phyloP scores from a whole-genome alignment of 371 early-diverging fungal species.

The Rhizomucor miehei region DNA sequence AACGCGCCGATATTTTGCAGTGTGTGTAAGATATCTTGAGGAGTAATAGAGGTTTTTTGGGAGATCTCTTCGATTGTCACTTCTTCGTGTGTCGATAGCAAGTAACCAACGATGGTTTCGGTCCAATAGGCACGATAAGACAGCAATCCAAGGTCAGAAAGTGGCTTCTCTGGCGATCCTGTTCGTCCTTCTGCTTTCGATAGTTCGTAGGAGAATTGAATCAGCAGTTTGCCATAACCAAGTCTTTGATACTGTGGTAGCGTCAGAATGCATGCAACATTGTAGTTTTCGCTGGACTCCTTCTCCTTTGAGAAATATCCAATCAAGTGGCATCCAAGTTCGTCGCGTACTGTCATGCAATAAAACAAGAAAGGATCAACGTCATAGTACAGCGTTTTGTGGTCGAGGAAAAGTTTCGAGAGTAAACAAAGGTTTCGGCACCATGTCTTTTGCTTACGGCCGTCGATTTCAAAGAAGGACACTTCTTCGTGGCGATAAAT shows the following conservation, averaged over 20 bases:
- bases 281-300: slow-evolving; percentile 93
- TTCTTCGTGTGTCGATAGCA: slow-evolving; percentile 49
- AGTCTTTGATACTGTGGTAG: slow-evolving; percentile 97
- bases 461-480: slow-evolving; percentile 91
- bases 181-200: slow-evolving; percentile 93
- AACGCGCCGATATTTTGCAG: slow-evolving; percentile 90
- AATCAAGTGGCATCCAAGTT: slow-evolving; percentile 85
- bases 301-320: slow-evolving; percentile 99
- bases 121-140: slow-evolving; percentile 98
- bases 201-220: slow-evolving; percentile 97
- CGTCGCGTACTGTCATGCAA: slow-evolving; percentile 78
- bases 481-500: slow-evolving; percentile 87
- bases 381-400: slow-evolving; percentile 99
- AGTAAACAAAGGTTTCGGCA: slow-evolving; percentile 96
- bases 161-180: slow-evolving; percentile 99
- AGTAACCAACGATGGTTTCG: slow-evolving; percentile 70
- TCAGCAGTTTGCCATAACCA: slow-evolving; percentile 97
- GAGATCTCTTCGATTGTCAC: slow-evolving; percentile 83
- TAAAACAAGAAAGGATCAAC: slow-evolving; percentile 99
- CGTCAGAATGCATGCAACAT: slow-evolving; percentile 99
- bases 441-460: slow-evolving; percentile 88
- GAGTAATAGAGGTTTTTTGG: slow-evolving; percentile 83
- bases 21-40: slow-evolving; percentile 95
- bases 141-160: slow-evolving; percentile 97
- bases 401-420: slow-evolving; percentile 97